A percentile compares a stretch with the other conserved stretches of the same genome.
Evolutionary conservation across 495 filamentous ascomycete species (phyloP).

Genomic region (Oidiodendron maius): DNA sequence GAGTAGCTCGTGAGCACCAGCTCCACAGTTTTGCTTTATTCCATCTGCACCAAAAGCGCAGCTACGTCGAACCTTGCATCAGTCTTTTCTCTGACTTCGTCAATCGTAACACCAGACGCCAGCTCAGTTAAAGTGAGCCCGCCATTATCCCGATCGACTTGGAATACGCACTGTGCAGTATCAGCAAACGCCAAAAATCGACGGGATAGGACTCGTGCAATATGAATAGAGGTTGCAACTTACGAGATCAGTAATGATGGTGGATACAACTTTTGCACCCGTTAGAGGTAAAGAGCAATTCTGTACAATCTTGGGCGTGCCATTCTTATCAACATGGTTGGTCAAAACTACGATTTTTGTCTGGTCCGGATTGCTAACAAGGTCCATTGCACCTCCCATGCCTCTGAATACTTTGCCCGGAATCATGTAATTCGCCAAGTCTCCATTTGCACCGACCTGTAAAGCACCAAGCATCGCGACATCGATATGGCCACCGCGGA

Average conservation of each 20-base stretch:
- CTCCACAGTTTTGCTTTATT: no score
- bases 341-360: slow-evolving; percentile 96
- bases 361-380: slow-evolving; percentile 75
- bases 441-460: slow-evolving; percentile 78
- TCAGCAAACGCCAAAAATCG: no score
- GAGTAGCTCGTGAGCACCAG: no score
- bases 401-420: slow-evolving; percentile 91
- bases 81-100: slow-evolving; percentile 83
- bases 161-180: slow-evolving; percentile 83
- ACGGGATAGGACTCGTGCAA: no score
- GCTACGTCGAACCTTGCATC: slow-evolving; percentile 76
- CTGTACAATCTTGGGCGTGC: slow-evolving; percentile 83
- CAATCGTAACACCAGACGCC: slow-evolving; percentile 79
- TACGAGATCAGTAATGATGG: slow-evolving; percentile 91
- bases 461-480: slow-evolving; percentile 88
- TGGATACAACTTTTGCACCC: slow-evolving; percentile 73
- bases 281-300: slow-evolving; percentile 86
- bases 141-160: slow-evolving; percentile 68
- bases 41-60: slow-evolving; percentile 73
- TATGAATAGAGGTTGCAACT: no score
- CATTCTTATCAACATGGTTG: slow-evolving; percentile 93
- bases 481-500: slow-evolving; percentile 80
- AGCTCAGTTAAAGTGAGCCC: slow-evolving; percentile 76
- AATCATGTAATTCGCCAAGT: slow-evolving; percentile 91
- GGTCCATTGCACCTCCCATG: slow-evolving; percentile 91